Conservation (phyloP, 495 filamentous ascomycete genomes). For the Jackrogersella minutella region DNA sequence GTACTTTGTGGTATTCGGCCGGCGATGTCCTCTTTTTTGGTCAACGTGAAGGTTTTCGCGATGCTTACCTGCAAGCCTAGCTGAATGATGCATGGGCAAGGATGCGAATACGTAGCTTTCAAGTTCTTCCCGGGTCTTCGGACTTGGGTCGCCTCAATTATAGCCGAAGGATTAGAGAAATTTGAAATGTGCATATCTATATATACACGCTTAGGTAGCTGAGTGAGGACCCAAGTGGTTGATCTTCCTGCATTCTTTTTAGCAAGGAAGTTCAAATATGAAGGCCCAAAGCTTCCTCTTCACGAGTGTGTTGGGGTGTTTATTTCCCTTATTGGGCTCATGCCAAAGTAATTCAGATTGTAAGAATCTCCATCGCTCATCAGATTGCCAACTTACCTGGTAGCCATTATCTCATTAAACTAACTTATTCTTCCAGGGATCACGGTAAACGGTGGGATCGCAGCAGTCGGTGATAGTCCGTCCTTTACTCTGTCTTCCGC, state of each 20-base stretch:
- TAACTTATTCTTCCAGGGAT: slow-evolving; percentile 49
- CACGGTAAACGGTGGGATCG: slow-evolving; percentile 55
- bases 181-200: slow-evolving; percentile 5
- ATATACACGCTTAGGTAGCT: neutral
- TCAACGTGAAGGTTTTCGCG: neutral
- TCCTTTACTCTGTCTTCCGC: slow-evolving; percentile 59
- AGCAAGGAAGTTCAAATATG: slow-evolving; percentile 13
- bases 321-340: slow-evolving; percentile 35
- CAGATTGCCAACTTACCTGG: slow-evolving; percentile 30
- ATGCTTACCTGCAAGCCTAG: slow-evolving; percentile 1
- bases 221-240: neutral
- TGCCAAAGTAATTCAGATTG: slow-evolving; percentile 36
- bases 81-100: slow-evolving; percentile 16
- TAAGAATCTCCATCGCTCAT: slow-evolving; percentile 10
- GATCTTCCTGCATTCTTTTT: neutral
- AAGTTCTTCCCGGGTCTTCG: neutral
- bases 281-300: slow-evolving; percentile 13
- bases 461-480: slow-evolving; percentile 49
- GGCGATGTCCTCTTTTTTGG: neutral
- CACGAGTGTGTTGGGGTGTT: slow-evolving; percentile 20
- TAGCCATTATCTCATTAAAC: slow-evolving; percentile 32
- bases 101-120: slow-evolving; percentile 19
- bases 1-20: neutral
- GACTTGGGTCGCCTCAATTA: slow-evolving; percentile 4
- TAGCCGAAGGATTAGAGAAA: slow-evolving; percentile 23